A percentile compares a stretch with the other conserved stretches of the same genome.
phyloP scores from a whole-genome alignment of 208 protist species.

The Leishmania turanica region DNA sequence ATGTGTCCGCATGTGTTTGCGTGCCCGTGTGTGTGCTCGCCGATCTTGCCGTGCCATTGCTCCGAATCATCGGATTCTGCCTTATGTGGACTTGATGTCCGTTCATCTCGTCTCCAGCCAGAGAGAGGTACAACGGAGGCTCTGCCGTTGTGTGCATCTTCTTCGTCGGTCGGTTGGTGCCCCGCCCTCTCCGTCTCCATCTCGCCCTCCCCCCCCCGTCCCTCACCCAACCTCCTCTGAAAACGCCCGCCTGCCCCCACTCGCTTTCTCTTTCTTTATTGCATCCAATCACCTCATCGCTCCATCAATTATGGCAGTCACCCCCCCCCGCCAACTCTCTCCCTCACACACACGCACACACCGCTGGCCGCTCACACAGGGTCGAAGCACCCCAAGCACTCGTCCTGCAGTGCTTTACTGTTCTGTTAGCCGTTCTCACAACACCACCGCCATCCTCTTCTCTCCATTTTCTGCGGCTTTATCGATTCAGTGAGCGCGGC shows the following conservation, averaged over 20 bases:
- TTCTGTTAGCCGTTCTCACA: not conserved
- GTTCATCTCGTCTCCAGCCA: not conserved
- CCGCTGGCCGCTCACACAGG: too few relatives aligned
- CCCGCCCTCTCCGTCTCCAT: not conserved
- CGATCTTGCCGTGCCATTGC: not conserved
- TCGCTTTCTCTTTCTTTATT: not conserved
- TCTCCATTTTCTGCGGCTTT: not conserved
- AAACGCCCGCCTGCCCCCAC: not conserved
- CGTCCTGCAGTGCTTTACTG: not conserved
- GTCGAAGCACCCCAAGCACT: not conserved
- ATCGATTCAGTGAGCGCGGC: not conserved
- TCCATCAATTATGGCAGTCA: not conserved
- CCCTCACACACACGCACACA: not conserved
- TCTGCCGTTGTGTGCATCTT: not conserved
- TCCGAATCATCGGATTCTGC: not conserved
- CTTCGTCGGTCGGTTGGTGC: not conserved
- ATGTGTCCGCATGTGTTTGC: not conserved
- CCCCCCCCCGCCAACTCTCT: not conserved
- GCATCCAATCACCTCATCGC: not conserved
- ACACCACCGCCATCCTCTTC: not conserved
- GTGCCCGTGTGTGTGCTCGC: not conserved
- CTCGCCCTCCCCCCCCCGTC: not conserved
- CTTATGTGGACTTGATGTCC: not conserved
- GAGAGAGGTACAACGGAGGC: not conserved
- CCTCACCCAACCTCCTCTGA: not conserved